Percentiles rank a stretch among this genome's conserved stretches.
Evolutionary conservation across 371 early-diverging fungal genomes (phyloP).

Genomic region (Mortierella sp.): DNA sequence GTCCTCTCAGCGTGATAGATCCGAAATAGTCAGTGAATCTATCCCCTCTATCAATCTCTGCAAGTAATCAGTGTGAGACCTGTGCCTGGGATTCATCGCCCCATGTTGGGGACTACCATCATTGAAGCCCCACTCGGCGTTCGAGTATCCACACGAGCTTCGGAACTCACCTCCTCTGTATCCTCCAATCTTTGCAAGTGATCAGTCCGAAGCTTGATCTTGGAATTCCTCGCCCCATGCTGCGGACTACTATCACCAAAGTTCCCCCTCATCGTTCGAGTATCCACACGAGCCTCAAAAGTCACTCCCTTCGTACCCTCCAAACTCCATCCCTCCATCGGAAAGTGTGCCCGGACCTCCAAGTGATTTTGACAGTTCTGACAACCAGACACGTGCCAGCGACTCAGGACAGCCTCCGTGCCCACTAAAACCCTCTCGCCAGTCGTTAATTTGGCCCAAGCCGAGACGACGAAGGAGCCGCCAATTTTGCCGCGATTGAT

Average conservation of each 20-base stretch:
- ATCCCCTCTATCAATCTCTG: too few species aligned
- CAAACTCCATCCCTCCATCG: not conserved
- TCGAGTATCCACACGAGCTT: too few species aligned
- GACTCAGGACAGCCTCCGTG: constrained; percentile 6
- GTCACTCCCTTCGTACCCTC: not conserved
- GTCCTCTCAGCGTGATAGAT: too few species aligned
- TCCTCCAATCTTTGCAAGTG: too few species aligned
- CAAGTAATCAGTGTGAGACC: too few species aligned
- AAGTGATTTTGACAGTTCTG: constrained; percentile 6
- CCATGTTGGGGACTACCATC: too few species aligned
- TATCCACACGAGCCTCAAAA: not conserved
- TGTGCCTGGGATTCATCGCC: too few species aligned
- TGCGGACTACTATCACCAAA: not conserved
- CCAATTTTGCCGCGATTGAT: not conserved
- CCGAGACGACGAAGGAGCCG: constrained; percentile 1
- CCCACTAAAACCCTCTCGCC: not conserved
- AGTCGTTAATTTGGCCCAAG: not conserved
- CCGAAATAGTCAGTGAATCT: too few species aligned
- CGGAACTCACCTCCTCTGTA: too few species aligned
- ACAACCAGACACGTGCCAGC: constrained; percentile 5
- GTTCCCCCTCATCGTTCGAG: not conserved
- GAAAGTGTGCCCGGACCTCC: constrained; percentile 6
- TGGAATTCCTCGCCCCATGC: not conserved
- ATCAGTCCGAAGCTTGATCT: constrained; percentile 2
- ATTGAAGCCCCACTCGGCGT: too few species aligned